A percentile compares a stretch with the other conserved stretches of the same genome.
These are phyloP conservation scores for Trypanosomatidae sp. DNA, from an alignment of 208 protist genomes.

Conservation along the genomic window DNA sequence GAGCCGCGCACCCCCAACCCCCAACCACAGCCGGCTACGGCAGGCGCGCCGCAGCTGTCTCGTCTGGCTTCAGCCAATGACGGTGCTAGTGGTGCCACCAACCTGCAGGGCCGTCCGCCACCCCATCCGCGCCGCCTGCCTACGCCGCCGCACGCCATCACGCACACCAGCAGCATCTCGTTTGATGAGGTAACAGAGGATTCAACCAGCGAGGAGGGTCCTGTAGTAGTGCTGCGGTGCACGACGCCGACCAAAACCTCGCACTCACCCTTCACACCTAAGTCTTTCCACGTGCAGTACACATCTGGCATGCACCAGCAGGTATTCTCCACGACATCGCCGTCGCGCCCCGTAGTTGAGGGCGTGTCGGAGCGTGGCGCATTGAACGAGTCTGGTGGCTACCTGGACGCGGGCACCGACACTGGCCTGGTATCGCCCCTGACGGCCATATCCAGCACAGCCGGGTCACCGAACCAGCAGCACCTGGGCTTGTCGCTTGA, in stretches of 20 bases:
- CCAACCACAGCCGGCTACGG: neutral
- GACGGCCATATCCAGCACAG: slow-evolving; percentile 15
- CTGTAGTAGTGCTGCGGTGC: slow-evolving; percentile 31
- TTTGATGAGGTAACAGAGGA: slow-evolving; percentile 36
- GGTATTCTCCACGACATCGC: neutral
- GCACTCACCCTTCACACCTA: slow-evolving; percentile 10
- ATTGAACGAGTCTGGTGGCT: neutral
- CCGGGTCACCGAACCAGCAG: neutral
- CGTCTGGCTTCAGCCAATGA: too few relatives aligned
- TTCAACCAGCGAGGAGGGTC: slow-evolving; percentile 27
- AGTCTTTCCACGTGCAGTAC: slow-evolving; percentile 20
- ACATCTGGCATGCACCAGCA: slow-evolving; percentile 7
- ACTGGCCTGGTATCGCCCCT: slow-evolving; percentile 16
- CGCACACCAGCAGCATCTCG: slow-evolving; percentile 34
- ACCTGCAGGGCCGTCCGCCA: slow-evolving; percentile 21
- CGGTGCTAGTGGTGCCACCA: neutral
- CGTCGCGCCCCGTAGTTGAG: neutral
- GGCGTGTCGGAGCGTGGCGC: neutral
- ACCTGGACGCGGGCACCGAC: neutral
- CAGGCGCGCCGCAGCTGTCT: neutral
- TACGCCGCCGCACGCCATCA: slow-evolving; percentile 28
- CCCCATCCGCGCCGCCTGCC: slow-evolving; percentile 21
- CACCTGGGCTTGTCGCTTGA: neutral
- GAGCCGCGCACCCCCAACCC: neutral
- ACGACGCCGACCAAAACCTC: slow-evolving; percentile 13